phyloP scores from a whole-genome alignment of 805 yeast genomes.

The Pichia thaimueangensis region DNA sequence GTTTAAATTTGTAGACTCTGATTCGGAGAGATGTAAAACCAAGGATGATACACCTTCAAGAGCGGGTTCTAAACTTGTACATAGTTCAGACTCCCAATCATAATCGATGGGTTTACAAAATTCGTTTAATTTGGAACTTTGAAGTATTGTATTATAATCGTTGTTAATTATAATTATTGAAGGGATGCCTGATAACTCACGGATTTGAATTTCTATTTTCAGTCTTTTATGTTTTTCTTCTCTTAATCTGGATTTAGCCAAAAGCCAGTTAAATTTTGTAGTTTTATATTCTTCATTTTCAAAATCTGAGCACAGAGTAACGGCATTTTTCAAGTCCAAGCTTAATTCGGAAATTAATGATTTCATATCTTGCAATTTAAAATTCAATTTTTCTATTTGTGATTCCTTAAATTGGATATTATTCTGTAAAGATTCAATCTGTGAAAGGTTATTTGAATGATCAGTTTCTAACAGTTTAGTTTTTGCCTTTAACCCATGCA shows the following conservation, averaged over 20 bases:
- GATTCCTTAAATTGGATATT: slow-evolving; percentile 2
- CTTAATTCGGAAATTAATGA: neutral
- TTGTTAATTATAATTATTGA: slow-evolving; percentile 12
- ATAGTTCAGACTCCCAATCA: slow-evolving; percentile 6
- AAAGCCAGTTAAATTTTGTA: neutral
- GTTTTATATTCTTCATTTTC: slow-evolving; percentile 5
- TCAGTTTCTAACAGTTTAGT: neutral
- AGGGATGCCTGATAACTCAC: slow-evolving; percentile 16
- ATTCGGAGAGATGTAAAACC: neutral
- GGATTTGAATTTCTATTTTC: slow-evolving; percentile 21
- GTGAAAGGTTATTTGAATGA: neutral
- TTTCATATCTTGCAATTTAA: slow-evolving; percentile 5
- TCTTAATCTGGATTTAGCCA: slow-evolving; percentile 5
- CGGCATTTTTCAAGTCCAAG: neutral
- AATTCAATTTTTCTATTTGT: slow-evolving; percentile 8
- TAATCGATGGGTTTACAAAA: slow-evolving; percentile 2
- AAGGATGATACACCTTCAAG: slow-evolving; percentile 8
- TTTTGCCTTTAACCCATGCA: neutral
- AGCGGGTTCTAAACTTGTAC: slow-evolving; percentile 3
- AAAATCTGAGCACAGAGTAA: slow-evolving; percentile 6
- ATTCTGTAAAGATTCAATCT: slow-evolving; percentile 1
- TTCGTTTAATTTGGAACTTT: neutral
- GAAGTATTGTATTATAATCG: neutral
- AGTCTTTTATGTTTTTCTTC: slow-evolving; percentile 18
- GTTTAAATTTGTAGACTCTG: neutral